Conservation (phyloP, 140 eudicot species). For the Ambrosia hybrid region DNA sequence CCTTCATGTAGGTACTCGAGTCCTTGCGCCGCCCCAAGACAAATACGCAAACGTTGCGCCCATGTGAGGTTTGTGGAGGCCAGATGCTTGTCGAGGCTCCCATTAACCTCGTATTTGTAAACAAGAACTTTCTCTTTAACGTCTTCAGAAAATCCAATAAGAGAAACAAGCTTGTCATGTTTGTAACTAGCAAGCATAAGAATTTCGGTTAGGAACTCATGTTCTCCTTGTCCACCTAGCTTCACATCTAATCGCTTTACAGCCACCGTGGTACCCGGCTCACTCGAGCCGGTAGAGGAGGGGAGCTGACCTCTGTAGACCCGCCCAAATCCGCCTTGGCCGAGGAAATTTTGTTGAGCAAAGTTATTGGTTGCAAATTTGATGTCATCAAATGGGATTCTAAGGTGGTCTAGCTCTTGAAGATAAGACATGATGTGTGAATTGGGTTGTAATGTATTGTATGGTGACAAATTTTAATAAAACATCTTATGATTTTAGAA, state of each 20-base stretch:
- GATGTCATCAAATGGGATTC: conserved; percentile 28
- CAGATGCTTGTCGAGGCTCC: conserved; percentile 19
- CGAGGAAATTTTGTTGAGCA: conserved; percentile 4
- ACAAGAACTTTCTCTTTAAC: conserved; percentile 18
- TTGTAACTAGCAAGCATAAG: conserved; percentile 30
- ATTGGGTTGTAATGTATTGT: neutral
- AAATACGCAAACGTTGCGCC: conserved; percentile 24
- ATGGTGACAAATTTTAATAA: neutral
- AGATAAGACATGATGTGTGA: conserved; percentile 12
- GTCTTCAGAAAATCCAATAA: conserved; percentile 29
- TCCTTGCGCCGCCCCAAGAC: conserved; percentile 32
- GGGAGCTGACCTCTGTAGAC: conserved; percentile 31
- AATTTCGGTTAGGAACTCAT: conserved; percentile 29
- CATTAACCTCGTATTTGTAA: conserved; percentile 19
- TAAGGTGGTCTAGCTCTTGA: conserved; percentile 20
- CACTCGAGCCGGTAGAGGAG: neutral
- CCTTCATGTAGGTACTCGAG: conserved; percentile 17
- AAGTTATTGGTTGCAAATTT: conserved; percentile 33
- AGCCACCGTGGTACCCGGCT: conserved; percentile 16
- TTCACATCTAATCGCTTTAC: conserved; percentile 26
- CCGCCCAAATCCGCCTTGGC: conserved; percentile 29
- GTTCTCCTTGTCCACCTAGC: conserved; percentile 14
- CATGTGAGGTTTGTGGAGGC: conserved; percentile 13
- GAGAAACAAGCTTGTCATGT: conserved; percentile 27
- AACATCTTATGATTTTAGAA: neutral